Conservation (phyloP, 73 alveolate genomes). For the Tetrahymena borealis region DNA sequence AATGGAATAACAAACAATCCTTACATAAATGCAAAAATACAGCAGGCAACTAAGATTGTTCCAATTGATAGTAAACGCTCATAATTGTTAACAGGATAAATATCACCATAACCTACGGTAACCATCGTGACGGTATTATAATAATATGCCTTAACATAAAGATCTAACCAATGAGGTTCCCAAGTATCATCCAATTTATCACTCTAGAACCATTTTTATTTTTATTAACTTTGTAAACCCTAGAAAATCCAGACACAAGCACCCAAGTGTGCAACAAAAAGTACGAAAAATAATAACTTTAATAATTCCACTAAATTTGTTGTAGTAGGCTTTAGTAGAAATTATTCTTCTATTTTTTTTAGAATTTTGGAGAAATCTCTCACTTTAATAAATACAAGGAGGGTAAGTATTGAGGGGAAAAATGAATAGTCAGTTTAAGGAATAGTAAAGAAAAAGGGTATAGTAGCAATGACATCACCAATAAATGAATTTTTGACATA, state of each 20-base stretch:
- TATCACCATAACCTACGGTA: slow-evolving; percentile 46
- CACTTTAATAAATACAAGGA: not conserved
- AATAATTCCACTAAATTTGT: slow-evolving; percentile 16
- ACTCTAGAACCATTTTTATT: not conserved
- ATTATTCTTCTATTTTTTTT: not conserved
- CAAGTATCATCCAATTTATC: not conserved
- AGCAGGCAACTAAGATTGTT: slow-evolving; percentile 22
- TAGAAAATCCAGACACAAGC: slow-evolving; percentile 38
- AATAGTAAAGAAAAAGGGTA: not conserved
- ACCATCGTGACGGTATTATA: slow-evolving; percentile 39
- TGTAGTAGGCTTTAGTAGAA: slow-evolving; percentile 1
- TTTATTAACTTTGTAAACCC: not conserved
- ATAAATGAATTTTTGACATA: not conserved
- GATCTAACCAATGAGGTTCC: slow-evolving; percentile 12
- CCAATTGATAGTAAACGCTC: slow-evolving; percentile 23
- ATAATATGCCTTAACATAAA: slow-evolving; percentile 24
- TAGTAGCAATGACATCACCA: not conserved
- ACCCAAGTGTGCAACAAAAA: slow-evolving; percentile 30
- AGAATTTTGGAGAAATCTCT: not conserved
- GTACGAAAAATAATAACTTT: slow-evolving; percentile 4
- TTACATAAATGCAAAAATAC: not conserved
- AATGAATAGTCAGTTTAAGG: not conserved
- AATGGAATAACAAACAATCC: too few relatives aligned
- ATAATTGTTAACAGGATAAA: slow-evolving; percentile 12
- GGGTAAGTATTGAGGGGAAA: not conserved